Evolutionary conservation across 176 grass and related monocot genomes (phyloP).

Genomic region (Carex parvula): DNA sequence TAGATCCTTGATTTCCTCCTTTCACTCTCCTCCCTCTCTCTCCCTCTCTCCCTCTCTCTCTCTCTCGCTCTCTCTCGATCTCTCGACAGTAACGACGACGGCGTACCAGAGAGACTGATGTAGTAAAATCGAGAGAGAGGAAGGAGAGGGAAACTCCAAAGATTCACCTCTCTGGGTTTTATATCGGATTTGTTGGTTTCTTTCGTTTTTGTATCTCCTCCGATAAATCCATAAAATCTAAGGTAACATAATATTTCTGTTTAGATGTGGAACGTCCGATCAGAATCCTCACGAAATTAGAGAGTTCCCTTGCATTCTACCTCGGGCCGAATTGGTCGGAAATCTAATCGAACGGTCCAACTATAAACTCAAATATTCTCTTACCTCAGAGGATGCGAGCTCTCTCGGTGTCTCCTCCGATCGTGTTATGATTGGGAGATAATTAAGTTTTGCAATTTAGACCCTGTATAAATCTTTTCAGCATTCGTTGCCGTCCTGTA

Average conservation of each 20-base stretch:
- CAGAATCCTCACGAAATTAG: too few relatives aligned
- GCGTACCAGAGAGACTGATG: background rate
- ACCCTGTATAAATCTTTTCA: background rate
- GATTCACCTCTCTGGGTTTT: background rate
- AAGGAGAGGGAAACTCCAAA: background rate
- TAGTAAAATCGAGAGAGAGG: background rate
- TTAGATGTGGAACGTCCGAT: too few relatives aligned
- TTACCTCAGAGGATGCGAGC: too few relatives aligned
- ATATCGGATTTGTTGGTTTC: background rate
- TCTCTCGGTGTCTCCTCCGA: background rate
- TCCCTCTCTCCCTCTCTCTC: background rate
- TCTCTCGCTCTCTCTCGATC: background rate
- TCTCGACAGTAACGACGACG: background rate
- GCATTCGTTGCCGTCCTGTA: background rate
- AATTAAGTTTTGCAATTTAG: background rate
- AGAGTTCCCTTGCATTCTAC: too few relatives aligned
- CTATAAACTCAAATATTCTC: too few relatives aligned
- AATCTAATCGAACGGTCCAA: too few relatives aligned
- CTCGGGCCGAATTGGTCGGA: too few relatives aligned
- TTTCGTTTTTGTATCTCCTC: too few relatives aligned
- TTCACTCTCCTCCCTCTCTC: too few relatives aligned
- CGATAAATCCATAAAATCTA: too few relatives aligned
- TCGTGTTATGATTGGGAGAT: background rate
- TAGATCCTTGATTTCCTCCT: slow-evolving; percentile 21
- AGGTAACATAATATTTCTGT: too few relatives aligned